A percentile compares a stretch with the other conserved stretches of the same genome.
Evolutionary conservation across 2,329 filamentous ascomycete genomes (phyloP).

Genomic region (Claviceps africana): DNA sequence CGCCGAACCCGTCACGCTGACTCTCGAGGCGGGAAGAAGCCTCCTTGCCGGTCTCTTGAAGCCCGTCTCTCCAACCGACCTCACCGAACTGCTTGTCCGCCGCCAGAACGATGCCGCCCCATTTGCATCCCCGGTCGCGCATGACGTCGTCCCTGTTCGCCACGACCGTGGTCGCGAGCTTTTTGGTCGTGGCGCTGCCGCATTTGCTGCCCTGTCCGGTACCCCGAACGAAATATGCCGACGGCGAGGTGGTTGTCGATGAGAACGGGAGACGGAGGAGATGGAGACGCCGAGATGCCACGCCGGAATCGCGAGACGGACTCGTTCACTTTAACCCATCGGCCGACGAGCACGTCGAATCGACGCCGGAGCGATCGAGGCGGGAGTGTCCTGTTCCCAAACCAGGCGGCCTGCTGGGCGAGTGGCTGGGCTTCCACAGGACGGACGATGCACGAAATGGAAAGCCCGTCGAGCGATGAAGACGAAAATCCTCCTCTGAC

Average conservation of each 20-base stretch:
- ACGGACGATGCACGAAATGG: constrained; percentile 11
- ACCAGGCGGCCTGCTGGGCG: constrained; percentile 63
- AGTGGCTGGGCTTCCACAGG: constrained; percentile 56
- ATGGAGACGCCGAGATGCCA: constrained; percentile 24
- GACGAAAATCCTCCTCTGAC: too few species aligned
- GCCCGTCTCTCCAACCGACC: too few species aligned
- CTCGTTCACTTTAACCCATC: constrained; percentile 33
- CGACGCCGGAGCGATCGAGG: constrained; percentile 28
- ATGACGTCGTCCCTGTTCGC: constrained; percentile 92
- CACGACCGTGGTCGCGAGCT: constrained; percentile 77
- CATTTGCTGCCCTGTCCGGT: constrained; percentile 87
- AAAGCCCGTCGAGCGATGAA: constrained; percentile 14
- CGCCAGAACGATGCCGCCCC: constrained; percentile 56
- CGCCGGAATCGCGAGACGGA: constrained; percentile 28
- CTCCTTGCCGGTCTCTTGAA: not conserved
- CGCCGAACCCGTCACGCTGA: not conserved
- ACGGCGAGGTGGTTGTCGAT: constrained; percentile 41
- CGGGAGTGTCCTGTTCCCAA: constrained; percentile 90
- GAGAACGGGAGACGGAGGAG: constrained; percentile 31
- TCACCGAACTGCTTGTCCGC: not conserved
- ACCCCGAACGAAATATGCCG: constrained; percentile 59
- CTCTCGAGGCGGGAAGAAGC: too few species aligned
- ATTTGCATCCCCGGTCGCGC: constrained; percentile 85
- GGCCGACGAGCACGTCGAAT: constrained; percentile 21
- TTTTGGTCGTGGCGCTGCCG: constrained; percentile 81